Evolutionary conservation across 768 basidiomycete genomes (phyloP).

Genomic region (Lyophyllum decastes): DNA sequence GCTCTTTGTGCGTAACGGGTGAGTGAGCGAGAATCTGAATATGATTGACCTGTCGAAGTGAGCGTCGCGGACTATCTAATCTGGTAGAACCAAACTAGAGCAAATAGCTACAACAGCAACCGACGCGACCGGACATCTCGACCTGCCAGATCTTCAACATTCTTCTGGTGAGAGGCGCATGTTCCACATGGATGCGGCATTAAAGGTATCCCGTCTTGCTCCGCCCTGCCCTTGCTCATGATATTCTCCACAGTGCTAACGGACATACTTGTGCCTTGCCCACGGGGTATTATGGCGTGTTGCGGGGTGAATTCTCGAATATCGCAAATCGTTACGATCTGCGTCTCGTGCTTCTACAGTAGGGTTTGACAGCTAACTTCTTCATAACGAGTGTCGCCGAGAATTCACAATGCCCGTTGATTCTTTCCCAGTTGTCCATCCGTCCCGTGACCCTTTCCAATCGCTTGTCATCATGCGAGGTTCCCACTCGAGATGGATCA

Average conservation of each 20-base stretch:
- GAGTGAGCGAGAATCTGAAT: too few species aligned
- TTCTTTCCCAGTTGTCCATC: background rate
- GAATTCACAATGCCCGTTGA: background rate
- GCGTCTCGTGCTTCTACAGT: background rate
- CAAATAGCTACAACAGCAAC: slow-evolving; percentile 2
- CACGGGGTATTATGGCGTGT: background rate
- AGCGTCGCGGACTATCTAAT: background rate
- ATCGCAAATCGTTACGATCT: background rate
- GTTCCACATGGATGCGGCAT: background rate
- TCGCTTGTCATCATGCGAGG: slow-evolving; percentile 7
- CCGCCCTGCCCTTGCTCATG: background rate
- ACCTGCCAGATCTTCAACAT: background rate
- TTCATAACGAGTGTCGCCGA: background rate
- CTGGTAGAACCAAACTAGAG: background rate
- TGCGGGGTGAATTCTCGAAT: background rate
- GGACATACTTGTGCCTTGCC: background rate
- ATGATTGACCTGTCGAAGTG: too few species aligned
- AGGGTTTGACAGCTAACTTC: background rate
- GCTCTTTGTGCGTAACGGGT: too few species aligned
- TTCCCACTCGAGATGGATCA: slow-evolving; percentile 15
- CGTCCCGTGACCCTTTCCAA: slow-evolving; percentile 3
- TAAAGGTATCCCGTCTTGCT: background rate
- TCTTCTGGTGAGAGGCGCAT: background rate
- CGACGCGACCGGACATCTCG: background rate
- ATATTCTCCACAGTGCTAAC: background rate